phyloP scores from a whole-genome alignment of 768 basidiomycete species.

The Trichaptum fuscoviolaceum region DNA sequence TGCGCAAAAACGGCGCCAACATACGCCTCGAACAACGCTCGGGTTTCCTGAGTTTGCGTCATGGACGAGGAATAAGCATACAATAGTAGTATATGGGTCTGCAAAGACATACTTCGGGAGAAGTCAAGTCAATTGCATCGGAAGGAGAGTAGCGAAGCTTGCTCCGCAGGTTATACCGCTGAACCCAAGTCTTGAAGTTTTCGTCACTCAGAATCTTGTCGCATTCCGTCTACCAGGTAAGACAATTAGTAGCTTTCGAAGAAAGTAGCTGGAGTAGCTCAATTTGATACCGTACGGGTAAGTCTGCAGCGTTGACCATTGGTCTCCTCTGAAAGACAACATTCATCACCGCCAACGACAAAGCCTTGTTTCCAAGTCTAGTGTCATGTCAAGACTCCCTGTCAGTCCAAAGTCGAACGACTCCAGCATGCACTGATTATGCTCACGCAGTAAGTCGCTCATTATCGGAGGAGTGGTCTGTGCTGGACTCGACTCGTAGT shows the following conservation, averaged over 20 bases:
- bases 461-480: conserved; percentile 51
- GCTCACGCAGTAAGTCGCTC: conserved; percentile 37
- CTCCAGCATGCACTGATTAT: background rate
- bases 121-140: conserved; percentile 30
- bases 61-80: background rate
- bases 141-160: conserved; percentile 47
- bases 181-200: conserved; percentile 44
- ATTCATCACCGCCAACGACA: conserved; percentile 48
- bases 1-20: conserved; percentile 63
- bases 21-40: conserved; percentile 52
- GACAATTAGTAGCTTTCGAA: conserved; percentile 4
- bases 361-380: conserved; percentile 47
- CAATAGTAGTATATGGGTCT: conserved; percentile 8
- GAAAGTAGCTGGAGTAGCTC: background rate
- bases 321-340: conserved; percentile 45
- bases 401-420: background rate
- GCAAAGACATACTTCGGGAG: conserved; percentile 35
- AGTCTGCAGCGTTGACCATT: conserved; percentile 33
- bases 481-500: conserved; percentile 26
- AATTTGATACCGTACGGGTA: conserved; percentile 33
- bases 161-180: conserved; percentile 43
- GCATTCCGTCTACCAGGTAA: conserved; percentile 25
- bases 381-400: conserved; percentile 22
- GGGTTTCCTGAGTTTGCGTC: conserved; percentile 41
- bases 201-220: conserved; percentile 29